Conservation (phyloP, 495 filamentous ascomycete species). For the Penicillium verhagenii region DNA sequence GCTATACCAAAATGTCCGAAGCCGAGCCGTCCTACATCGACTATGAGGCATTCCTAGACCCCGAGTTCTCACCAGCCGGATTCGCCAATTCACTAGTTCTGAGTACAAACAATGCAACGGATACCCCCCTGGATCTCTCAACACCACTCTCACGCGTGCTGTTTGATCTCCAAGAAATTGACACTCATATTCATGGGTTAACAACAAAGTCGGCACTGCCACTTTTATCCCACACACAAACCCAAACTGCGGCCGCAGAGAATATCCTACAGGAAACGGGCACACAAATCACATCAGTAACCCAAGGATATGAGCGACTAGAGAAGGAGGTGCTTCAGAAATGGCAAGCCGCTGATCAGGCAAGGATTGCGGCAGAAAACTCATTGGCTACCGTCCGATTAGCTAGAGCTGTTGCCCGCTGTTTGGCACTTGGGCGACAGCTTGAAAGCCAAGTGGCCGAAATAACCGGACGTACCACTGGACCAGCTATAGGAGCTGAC, state of each 20-base stretch:
- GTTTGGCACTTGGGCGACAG: slow-evolving; percentile 77
- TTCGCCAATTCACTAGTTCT: slow-evolving; percentile 90
- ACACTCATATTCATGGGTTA: slow-evolving; percentile 88
- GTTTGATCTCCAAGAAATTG: slow-evolving; percentile 96
- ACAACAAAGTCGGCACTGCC: slow-evolving; percentile 83
- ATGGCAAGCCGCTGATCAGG: slow-evolving; percentile 76
- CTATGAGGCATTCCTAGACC: slow-evolving; percentile 88
- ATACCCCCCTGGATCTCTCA: slow-evolving; percentile 86
- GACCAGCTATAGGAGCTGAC: slow-evolving; percentile 15
- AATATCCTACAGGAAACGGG: slow-evolving; percentile 71
- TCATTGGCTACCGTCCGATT: slow-evolving; percentile 78
- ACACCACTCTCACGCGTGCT: slow-evolving; percentile 91
- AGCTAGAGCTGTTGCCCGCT: slow-evolving; percentile 70
- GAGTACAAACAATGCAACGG: slow-evolving; percentile 86
- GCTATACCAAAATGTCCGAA: slow-evolving; percentile 32
- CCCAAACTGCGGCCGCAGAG: slow-evolving; percentile 65
- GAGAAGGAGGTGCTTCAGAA: slow-evolving; percentile 79
- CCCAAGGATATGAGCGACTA: slow-evolving; percentile 78
- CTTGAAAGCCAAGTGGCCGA: slow-evolving; percentile 79
- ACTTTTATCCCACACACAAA: slow-evolving; percentile 73
- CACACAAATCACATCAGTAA: slow-evolving; percentile 71
- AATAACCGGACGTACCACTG: slow-evolving; percentile 41
- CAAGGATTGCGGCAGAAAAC: slow-evolving; percentile 67
- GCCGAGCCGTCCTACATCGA: slow-evolving; percentile 83
- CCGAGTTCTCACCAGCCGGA: slow-evolving; percentile 70